Evolutionary conservation across 2,329 filamentous ascomycete species (phyloP), one percentile per base, ranked within the genome.

Genomic region (Epichloe typhina): DNA sequence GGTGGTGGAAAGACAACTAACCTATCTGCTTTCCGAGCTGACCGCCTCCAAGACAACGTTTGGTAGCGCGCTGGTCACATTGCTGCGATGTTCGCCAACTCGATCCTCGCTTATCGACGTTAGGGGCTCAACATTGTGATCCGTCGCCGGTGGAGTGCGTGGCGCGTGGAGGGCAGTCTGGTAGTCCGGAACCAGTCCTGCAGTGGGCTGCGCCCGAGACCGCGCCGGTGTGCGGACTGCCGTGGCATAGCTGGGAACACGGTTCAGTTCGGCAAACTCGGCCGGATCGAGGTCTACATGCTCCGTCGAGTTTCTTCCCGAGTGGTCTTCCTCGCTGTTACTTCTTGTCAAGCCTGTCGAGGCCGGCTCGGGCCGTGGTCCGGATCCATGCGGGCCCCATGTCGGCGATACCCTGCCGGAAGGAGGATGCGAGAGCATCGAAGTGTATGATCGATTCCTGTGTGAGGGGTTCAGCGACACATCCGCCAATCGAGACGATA

Each of bases 171-270:
- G 67, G 1, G 79, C 82, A 2, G 82, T 76, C 51, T 75, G 68
- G 61, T 89, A 89, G 61, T 86, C 80, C 0, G 85, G 85, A 5
- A 87, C 72, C 12, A 66, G 66, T 5, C 69, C 64, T 35, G 72
- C 72, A 21, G 73, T 72, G 6, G 72, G 66, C 42, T 71, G 72
- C 46, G 69, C 73, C 13, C 72, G 72, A 36, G 74, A 72, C 47
- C 77, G 73, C 15, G 80, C 76, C 5, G 81, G 79, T 0, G 82
- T 79, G 55, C 78, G 79, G 26, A 88, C 79, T 0, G 86, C 86
- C 1, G 86, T 89, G 15, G 77, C 76, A 63, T 90, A 90, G 51
- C 85, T 89, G 1, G 86, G 86, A 2, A 90, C 85, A 56, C 84
- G 84, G 62, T 75, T 84, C 41, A 89, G 69, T 55, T 81, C 77